Base-by-base conservation (phyloP, 106 monocot species). In the Dendrobium catenatum region DNA sequence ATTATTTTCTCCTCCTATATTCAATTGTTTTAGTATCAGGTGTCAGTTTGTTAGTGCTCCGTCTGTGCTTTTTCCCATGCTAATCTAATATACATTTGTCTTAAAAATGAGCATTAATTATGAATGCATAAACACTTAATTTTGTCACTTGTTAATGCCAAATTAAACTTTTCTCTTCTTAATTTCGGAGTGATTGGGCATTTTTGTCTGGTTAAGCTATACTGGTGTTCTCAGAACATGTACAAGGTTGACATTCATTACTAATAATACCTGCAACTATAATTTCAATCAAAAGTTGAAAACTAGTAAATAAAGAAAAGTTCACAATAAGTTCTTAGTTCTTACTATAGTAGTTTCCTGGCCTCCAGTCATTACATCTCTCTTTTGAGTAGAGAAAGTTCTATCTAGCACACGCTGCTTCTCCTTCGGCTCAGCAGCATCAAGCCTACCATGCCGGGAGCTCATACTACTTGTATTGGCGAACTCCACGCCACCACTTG, bases 261-360 rank as follows among this genome's bases (percentile, higher is more conserved):
- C 51, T 51, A 61, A 22, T n/a, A 61, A 61, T 24, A 6, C n/a
- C 61, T 22, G 20, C 61, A 61, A 61, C 61, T 61, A 61, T 22
- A 20, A 61, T 61, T 61, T 22, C 54, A 54, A 58, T 4, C 61
- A 61, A 5, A n/a, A 61, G 3, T 22, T 61, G 1, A 61, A 22
- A 61, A 51, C 51, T 3, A 13, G 51, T 13, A 51, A 10, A 51
- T 51, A 51, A 61, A 61, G 6, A 20, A 22, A 22, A 61, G 61
- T 22, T 61, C 61, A 61, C 22, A 61, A 10, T 22, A 17, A 18
- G 54, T 37, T 37, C 37, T 37, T 54, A 58, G 15, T 16, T 58
- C 85, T 78, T 86, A 95, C 94, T 81, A 80, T 49, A 47, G 84
- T 13, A 33, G 86, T 43, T 55, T 90, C 85, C 77, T 82, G 90